A percentile compares a stretch with the other conserved stretches of the same genome.
These are phyloP conservation scores for Microbotryum saponariae DNA, from an alignment of 1,284 basidiomycete genomes.

Conservation along the genomic window DNA sequence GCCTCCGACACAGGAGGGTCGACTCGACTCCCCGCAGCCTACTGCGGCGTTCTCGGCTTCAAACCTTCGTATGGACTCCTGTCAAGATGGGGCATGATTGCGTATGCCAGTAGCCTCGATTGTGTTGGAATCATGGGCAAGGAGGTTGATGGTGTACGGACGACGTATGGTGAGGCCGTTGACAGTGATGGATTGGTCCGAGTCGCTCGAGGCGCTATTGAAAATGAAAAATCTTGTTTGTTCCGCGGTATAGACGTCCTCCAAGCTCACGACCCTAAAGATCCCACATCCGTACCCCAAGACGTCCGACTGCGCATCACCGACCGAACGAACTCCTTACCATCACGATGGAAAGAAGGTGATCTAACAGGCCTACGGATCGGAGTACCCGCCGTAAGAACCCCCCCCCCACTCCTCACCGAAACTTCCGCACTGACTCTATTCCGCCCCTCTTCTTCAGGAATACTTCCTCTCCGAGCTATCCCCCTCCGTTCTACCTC, in stretches of 20 bases:
- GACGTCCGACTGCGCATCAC: not conserved
- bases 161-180: constrained; percentile 56
- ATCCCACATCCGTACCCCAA: constrained; percentile 63
- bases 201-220: not conserved
- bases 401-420: not conserved
- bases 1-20: constrained; percentile 96
- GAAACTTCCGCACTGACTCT: constrained; percentile 48
- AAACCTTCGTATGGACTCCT: constrained; percentile 93
- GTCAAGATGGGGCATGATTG: constrained; percentile 81
- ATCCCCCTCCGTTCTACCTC: constrained; percentile 47
- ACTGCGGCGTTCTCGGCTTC: constrained; percentile 83
- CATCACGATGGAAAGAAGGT: not conserved
- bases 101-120: constrained; percentile 90
- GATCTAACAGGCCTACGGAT: constrained; percentile 50
- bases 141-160: constrained; percentile 49
- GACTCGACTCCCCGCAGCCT: constrained; percentile 81
- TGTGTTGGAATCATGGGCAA: constrained; percentile 77
- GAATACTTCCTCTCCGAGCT: constrained; percentile 74
- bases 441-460: constrained; percentile 38
- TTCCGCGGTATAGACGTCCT: constrained; percentile 50
- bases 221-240: no score
- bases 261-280: constrained; percentile 58
- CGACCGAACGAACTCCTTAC: not conserved
- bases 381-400: constrained; percentile 18
- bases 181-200: not conserved